A percentile compares a stretch with the other conserved stretches of the same genome.
Evolutionary conservation across 257 asterid species (phyloP).

Genomic region (Haberlea rhodopensis): DNA sequence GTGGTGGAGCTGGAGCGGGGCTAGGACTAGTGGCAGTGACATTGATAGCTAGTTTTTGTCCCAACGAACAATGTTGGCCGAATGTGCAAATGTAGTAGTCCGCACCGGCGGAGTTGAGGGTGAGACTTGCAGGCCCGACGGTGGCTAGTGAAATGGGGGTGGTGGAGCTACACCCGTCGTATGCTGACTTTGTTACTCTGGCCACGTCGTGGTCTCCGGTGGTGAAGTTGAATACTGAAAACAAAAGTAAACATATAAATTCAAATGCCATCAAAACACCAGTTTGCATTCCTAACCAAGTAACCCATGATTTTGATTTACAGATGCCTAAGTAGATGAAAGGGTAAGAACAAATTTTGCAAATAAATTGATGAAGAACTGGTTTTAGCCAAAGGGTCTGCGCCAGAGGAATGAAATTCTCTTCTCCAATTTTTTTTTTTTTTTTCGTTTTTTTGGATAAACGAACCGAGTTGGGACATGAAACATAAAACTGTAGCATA

Average conservation of each 20-base stretch:
- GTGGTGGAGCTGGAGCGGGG: slow-evolving; percentile 31
- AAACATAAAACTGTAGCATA: too few relatives aligned
- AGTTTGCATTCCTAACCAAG: neutral
- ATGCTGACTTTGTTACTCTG: slow-evolving; percentile 46
- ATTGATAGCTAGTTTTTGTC: slow-evolving; percentile 63
- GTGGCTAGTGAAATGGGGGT: slow-evolving; percentile 32
- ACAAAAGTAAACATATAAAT: neutral
- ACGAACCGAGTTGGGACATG: too few relatives aligned
- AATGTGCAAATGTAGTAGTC: slow-evolving; percentile 57
- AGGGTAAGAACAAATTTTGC: neutral
- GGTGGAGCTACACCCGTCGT: slow-evolving; percentile 40
- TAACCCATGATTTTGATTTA: neutral
- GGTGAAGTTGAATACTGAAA: slow-evolving; percentile 63
- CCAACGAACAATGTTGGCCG: slow-evolving; percentile 48
- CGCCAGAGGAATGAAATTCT: too few relatives aligned
- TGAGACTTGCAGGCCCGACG: slow-evolving; percentile 47
- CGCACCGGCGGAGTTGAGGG: slow-evolving; percentile 49
- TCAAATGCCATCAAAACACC: neutral
- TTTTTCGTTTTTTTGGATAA: too few relatives aligned
- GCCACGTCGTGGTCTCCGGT: slow-evolving; percentile 59
- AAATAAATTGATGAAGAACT: too few relatives aligned
- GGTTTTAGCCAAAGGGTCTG: neutral
- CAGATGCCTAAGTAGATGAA: neutral
- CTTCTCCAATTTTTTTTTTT: too few relatives aligned
- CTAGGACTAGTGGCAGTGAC: slow-evolving; percentile 38